A percentile compares a stretch with the other conserved stretches of the same genome.
Evolutionary conservation across 1,284 basidiomycete genomes (phyloP).

Genomic region (Cystobasidiaceae sp.): DNA sequence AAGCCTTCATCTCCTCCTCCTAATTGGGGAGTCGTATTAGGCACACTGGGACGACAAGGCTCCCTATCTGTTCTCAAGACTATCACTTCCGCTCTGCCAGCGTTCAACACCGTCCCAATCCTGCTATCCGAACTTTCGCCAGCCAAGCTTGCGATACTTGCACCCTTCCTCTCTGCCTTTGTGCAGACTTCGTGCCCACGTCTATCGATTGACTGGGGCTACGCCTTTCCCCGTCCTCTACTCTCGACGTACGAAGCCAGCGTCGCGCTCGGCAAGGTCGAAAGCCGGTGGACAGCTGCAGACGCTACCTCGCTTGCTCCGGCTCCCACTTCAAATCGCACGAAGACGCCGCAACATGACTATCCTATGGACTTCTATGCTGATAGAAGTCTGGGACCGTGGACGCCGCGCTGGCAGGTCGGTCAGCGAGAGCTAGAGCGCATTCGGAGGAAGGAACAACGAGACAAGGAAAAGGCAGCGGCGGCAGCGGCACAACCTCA

Average conservation of each 20-base stretch:
- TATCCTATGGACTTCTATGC: conserved; percentile 99
- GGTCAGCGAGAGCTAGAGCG: conserved; percentile 31
- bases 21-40: conserved; percentile 88
- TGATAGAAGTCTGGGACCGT: conserved; percentile 57
- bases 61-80: conserved; percentile 80
- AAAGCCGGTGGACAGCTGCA: conserved; percentile 52
- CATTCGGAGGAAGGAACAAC: conserved; percentile 2
- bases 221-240: conserved; percentile 83
- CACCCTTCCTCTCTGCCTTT: conserved; percentile 70
- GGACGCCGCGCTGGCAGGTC: conserved; percentile 49
- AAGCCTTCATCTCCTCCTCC: conserved; percentile 7
- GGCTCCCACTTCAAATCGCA: conserved; percentile 37
- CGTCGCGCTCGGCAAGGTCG: conserved; percentile 68
- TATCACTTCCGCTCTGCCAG: conserved; percentile 14
- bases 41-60: conserved; percentile 91
- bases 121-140: conserved; percentile 94
- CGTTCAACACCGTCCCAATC: conserved; percentile 61
- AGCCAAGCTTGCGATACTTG: conserved; percentile 80
- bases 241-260: conserved; percentile 91
- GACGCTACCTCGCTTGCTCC: conserved; percentile 27
- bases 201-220: conserved; percentile 96
- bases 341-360: conserved; percentile 46
- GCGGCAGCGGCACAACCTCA: neutral
- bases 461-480: conserved; percentile 6
- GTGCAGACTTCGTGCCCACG: conserved; percentile 95